A percentile compares a stretch with the other conserved stretches of the same genome.
Conservation (phyloP, 495 filamentous ascomycete genomes). For the Penicillium samsonianum region DNA sequence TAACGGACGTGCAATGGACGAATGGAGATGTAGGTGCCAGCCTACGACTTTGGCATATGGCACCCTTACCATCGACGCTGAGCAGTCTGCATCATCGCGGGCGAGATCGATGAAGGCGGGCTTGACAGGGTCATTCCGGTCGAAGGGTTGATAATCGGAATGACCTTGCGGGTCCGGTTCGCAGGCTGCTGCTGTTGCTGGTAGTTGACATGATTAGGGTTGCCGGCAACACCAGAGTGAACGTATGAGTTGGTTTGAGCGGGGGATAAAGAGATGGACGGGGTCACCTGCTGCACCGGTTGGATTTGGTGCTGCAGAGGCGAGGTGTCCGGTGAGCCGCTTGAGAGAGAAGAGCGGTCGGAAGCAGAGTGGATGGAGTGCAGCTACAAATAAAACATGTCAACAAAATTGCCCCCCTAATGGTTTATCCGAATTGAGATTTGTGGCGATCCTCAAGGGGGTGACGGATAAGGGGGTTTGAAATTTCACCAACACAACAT, state of each 20-base stretch:
- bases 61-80: constrained; percentile 60
- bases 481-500: constrained; percentile 50
- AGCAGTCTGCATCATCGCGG: constrained; percentile 77
- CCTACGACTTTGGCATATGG: constrained; percentile 33
- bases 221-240: constrained; percentile 55
- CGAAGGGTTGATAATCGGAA: constrained; percentile 95
- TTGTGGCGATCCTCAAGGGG: constrained; percentile 14
- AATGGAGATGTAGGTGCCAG: constrained; percentile 30
- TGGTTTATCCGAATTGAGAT: not conserved
- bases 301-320: constrained; percentile 79
- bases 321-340: constrained; percentile 90
- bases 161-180: constrained; percentile 88
- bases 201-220: constrained; percentile 65
- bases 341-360: constrained; percentile 91
- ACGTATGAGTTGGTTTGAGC: constrained; percentile 66
- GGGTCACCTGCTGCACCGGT: constrained; percentile 72
- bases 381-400: constrained; percentile 53
- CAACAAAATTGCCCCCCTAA: constrained; percentile 13
- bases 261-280: constrained; percentile 78
- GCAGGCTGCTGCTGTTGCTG: constrained; percentile 94
- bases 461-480: not conserved
- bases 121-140: constrained; percentile 87
- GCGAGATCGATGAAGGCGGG: constrained; percentile 88
- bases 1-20: constrained; percentile 37
- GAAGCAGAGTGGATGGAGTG: constrained; percentile 86